phyloP scores from a whole-genome alignment of 1,139 yeast species.

The Wickerhamomyces sp. region DNA sequence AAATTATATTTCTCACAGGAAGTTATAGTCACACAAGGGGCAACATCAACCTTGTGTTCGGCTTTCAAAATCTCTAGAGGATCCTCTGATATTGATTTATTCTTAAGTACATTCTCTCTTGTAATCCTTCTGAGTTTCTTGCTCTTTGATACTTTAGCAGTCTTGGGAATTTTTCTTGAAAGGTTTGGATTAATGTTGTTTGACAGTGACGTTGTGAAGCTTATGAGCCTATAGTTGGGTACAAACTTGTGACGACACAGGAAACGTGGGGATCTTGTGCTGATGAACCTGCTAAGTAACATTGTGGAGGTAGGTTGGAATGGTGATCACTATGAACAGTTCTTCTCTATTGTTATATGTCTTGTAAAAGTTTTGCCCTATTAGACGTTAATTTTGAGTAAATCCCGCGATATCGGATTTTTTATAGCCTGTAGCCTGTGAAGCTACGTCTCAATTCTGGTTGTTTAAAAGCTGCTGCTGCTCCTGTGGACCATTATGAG shows the following conservation, averaged over 20 bases:
- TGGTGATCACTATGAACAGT: too few species aligned
- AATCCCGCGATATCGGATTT: too few species aligned
- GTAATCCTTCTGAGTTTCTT: conserved; percentile 20
- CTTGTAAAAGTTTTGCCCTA: too few species aligned
- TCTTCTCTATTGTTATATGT: too few species aligned
- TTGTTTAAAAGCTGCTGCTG: too few species aligned
- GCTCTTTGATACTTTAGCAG: conserved; percentile 15
- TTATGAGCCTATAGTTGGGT: background rate
- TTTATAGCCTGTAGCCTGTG: too few species aligned
- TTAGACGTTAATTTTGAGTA: too few species aligned
- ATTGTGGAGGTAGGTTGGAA: too few species aligned
- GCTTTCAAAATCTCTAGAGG: background rate
- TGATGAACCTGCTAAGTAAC: too few species aligned
- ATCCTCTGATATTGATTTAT: conserved; percentile 1
- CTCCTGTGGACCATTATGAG: too few species aligned
- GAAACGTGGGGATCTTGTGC: too few species aligned
- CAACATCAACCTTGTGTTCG: conserved; percentile 7
- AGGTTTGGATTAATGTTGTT: background rate
- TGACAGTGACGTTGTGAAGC: background rate
- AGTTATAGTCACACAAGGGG: conserved; percentile 59
- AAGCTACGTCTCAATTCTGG: too few species aligned
- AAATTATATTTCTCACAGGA: conserved; percentile 67
- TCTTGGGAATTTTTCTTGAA: conserved; percentile 10
- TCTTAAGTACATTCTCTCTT: conserved; percentile 8
- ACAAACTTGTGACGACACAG: background rate